phyloP scores from a whole-genome alignment of 495 filamentous ascomycete genomes.

The Lentithecium fluviatile region DNA sequence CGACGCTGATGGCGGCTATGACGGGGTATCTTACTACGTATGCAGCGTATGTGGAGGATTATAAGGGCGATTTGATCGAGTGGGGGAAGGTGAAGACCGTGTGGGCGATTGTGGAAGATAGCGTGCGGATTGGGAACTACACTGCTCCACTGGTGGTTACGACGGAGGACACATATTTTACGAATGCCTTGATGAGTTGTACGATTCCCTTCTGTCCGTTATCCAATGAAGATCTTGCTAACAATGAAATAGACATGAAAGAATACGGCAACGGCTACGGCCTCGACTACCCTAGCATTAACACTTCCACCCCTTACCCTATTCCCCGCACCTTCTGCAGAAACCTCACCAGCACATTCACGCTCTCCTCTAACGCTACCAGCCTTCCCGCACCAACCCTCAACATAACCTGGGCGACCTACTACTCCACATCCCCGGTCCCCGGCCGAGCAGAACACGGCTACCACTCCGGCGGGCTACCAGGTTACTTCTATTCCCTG shows the following conservation, averaged over 20 bases:
- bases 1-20: constrained; percentile 35
- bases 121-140: constrained; percentile 16
- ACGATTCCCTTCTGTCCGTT: neutral
- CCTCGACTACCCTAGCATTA: too few species aligned
- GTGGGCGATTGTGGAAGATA: constrained; percentile 9
- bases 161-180: neutral
- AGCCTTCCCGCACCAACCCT: too few species aligned
- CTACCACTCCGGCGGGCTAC: neutral
- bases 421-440: too few species aligned
- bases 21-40: constrained; percentile 30
- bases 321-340: too few species aligned
- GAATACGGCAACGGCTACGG: neutral
- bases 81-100: constrained; percentile 7
- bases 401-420: too few species aligned
- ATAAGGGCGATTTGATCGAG: constrained; percentile 19
- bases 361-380: too few species aligned
- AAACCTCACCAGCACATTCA: too few species aligned
- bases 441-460: neutral
- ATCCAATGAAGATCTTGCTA: too few species aligned
- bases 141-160: constrained; percentile 8
- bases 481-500: neutral
- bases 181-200: constrained; percentile 8
- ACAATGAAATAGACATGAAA: neutral
- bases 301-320: too few species aligned
- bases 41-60: constrained; percentile 14